Base-by-base conservation (phyloP, 2,329 filamentous ascomycete genomes). In the Pestalotiopsis fici region DNA sequence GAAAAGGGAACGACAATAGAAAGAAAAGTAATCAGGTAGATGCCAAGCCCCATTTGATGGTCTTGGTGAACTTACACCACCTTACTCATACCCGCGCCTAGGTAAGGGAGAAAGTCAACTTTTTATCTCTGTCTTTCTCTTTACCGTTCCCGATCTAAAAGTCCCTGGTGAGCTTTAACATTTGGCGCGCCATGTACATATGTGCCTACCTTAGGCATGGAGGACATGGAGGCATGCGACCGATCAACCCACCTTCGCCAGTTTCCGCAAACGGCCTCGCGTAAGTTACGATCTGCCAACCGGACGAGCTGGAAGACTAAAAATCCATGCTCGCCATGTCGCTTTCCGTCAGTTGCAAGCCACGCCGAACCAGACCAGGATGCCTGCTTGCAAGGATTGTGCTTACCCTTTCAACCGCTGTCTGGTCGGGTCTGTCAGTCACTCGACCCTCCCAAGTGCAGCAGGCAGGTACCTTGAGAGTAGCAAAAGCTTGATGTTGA, bases 221-320 rank as follows among this genome's bases (percentile, higher is more conserved):
- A n/a, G n/a, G n/a, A n/a, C n/a, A 31, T 18, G 12, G 18, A 31
- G n/a, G n/a, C n/a, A 31, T 21, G 57, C 31, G 4, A 31, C 57
- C 11, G n/a, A 15, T 60, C 55, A 27, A 47, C 21, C 2, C 31
- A n/a, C 18, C 47, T 28, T 56, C 43, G 39, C 43, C 28, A 15
- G 37, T 18, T 55, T 23, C 47, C 62, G 62, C 39, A 64, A 64
- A 47, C 62, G 23, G 62, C 31, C 21, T 55, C 47, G 62, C 23
- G 43, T 64, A 56, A 64, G 59, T 62, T 62, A 21, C 59, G 59
- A 62, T 62, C 59, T 43, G 37, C 59, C 59, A 62, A 50, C 59
- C 59, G 39, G 35, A 43, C 37, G 21, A 25, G 12, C 59, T 50
- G 37, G 59, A 62, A 23, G 23, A 31, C 23, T 57, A n/a, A 27